Evolutionary conservation across 495 filamentous ascomycete species (phyloP).

Genomic region (Neurospora africana): DNA sequence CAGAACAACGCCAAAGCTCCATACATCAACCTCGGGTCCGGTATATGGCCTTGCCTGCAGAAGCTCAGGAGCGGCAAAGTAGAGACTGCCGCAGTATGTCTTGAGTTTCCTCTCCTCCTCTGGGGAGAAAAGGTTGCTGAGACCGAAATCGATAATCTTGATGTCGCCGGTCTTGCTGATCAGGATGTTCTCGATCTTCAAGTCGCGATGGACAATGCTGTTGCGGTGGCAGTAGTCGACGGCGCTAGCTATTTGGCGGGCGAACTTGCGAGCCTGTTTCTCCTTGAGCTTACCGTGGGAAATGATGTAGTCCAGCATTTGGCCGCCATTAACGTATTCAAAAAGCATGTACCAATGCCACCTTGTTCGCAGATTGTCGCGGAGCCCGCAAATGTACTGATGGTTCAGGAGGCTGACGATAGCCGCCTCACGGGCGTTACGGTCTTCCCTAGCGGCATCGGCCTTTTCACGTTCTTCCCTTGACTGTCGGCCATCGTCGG

Average conservation of each 20-base stretch:
- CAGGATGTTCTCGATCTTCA: conserved; percentile 99
- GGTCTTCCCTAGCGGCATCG: conserved; percentile 92
- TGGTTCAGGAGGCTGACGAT: conserved; percentile 93
- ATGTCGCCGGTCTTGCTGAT: conserved; percentile 99
- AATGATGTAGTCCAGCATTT: conserved; percentile 99
- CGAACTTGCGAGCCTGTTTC: conserved; percentile 97
- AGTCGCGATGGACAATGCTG: conserved; percentile 93
- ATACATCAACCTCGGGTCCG: conserved; percentile 93
- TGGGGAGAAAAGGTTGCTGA: conserved; percentile 94
- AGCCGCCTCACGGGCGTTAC: conserved; percentile 90
- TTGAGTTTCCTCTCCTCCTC: conserved; percentile 62
- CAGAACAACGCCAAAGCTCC: conserved; percentile 99
- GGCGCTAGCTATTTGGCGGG: conserved; percentile 94
- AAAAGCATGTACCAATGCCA: conserved; percentile 99
- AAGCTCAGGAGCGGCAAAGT: conserved; percentile 94
- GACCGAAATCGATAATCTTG: conserved; percentile 98
- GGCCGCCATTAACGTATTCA: conserved; percentile 97
- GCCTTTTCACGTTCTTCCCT: conserved; percentile 73
- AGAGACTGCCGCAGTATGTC: conserved; percentile 95
- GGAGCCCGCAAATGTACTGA: conserved; percentile 93
- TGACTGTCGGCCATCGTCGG: conserved; percentile 64
- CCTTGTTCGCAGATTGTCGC: conserved; percentile 87
- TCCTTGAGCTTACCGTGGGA: conserved; percentile 96
- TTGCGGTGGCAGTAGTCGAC: conserved; percentile 98
- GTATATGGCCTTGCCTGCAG: conserved; percentile 91